Base-by-base conservation (phyloP, 139 green algal genomes). In the Chlorella sp. region DNA sequence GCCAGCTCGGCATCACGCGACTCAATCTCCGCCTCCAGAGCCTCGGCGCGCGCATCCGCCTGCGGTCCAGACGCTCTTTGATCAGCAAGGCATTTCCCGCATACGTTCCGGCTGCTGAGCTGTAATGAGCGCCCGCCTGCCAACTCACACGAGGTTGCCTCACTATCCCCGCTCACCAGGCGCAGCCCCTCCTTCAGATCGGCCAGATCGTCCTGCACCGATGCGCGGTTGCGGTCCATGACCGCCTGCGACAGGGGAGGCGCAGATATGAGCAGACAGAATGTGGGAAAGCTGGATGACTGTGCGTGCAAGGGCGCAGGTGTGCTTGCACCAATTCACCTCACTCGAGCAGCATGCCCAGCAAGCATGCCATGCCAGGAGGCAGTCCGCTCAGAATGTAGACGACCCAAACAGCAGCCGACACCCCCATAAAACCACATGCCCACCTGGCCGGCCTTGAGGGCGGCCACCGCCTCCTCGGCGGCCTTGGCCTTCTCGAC, bases 1-100 rank as follows among this genome's bases (percentile, higher is more conserved):
- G 78, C 78, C 41, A 74, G 41, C n/a, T 84, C 78, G 4, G 44
- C 78, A 67, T 84, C 78, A 7, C 64, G 62, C 20, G 63, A n/a
- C 63, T 63, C 63, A 20, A 84, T 7, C 78, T 75, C 41, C 17
- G n/a, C 78, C 64, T 84, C 41, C 63, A 74, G 63, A 41, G 64
- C 63, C 38, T 71, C 76, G 36, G 26, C 55, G 13, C 60, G 76
- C 36, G 25, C 76, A 25, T 21, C 65, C 30, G 74, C 74, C 74
- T 81, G 74, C 44, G 25, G 72, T 1, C 3, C 20, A 41, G 47
- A 18, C 62, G 21, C 62, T 13, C n/a, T n/a, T n/a, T n/a, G n/a
- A n/a, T n/a, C n/a, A n/a, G n/a, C n/a, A n/a, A n/a, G n/a, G n/a
- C n/a, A n/a, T n/a, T n/a, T n/a, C n/a, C n/a, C n/a, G n/a, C n/a